Conservation (phyloP, 306 rosid species). For the Vigna unguiculata region DNA sequence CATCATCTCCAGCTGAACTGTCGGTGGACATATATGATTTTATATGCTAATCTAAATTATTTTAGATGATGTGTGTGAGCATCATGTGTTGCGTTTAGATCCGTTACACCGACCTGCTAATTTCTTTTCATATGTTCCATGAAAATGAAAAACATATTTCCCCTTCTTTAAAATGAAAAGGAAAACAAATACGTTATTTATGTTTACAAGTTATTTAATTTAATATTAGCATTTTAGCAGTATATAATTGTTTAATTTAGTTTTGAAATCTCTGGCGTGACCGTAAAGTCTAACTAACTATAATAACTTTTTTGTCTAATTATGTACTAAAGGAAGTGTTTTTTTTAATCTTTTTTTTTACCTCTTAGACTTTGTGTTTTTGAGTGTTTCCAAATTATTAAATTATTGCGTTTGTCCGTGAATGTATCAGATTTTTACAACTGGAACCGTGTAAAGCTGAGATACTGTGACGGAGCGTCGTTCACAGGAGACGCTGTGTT, state of each 20-base stretch:
- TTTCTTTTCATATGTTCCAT: background rate
- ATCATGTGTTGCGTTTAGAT: constrained; percentile 10
- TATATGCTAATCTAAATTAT: background rate
- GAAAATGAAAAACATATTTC: background rate
- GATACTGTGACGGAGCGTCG: constrained; percentile 98
- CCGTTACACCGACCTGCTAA: background rate
- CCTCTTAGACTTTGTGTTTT: background rate
- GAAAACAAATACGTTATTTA: too few relatives aligned
- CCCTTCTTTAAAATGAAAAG: background rate
- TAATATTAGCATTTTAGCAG: background rate
- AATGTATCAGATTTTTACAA: constrained; percentile 83
- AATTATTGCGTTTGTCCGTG: constrained; percentile 22
- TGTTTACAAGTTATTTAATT: background rate
- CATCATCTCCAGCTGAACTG: background rate
- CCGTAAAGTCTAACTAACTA: background rate
- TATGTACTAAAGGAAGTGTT: background rate
- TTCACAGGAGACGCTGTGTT: constrained; percentile 75
- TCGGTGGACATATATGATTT: constrained; percentile 1
- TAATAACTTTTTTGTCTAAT: background rate
- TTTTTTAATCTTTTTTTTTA: background rate
- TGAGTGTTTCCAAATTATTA: background rate
- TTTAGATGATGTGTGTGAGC: background rate
- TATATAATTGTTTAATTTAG: background rate
- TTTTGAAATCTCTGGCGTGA: background rate
- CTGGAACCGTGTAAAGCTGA: constrained; percentile 96